These are phyloP conservation scores for Neurospora crassa DNA, from an alignment of 2,329 filamentous ascomycete genomes.

Conservation along the genomic window DNA sequence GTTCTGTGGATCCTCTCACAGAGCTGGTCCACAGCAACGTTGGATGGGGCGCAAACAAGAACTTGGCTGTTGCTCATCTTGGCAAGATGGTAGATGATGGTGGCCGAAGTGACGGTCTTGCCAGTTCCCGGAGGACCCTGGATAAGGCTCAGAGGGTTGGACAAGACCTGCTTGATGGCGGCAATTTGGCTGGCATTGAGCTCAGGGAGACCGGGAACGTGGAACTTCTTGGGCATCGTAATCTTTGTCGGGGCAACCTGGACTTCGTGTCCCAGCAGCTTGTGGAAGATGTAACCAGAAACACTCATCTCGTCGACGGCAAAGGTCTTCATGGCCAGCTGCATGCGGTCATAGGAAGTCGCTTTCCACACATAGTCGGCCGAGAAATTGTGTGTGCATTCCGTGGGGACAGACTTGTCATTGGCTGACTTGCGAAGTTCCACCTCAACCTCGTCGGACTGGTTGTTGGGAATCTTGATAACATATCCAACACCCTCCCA, in stretches of 20 bases:
- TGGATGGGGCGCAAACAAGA: conserved; percentile 91
- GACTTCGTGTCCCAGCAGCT: conserved; percentile 89
- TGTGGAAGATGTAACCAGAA: conserved; percentile 97
- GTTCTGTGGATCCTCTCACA: conserved; percentile 95
- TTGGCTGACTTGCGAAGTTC: conserved; percentile 91
- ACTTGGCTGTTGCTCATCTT: conserved; percentile 94
- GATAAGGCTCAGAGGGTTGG: conserved; percentile 89
- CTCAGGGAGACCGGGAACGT: conserved; percentile 85
- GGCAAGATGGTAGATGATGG: conserved; percentile 94
- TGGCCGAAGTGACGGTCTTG: conserved; percentile 97
- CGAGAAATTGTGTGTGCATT: conserved; percentile 95
- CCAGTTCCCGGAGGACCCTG: conserved; percentile 95
- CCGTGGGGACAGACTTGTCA: conserved; percentile 90
- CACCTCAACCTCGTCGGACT: conserved; percentile 93
- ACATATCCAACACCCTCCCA: conserved; percentile 99
- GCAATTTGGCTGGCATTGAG: conserved; percentile 93
- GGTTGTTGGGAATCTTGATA: conserved; percentile 98
- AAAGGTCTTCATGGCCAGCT: conserved; percentile 98
- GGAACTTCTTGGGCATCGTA: conserved; percentile 92
- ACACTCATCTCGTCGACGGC: conserved; percentile 97
- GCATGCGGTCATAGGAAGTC: conserved; percentile 98
- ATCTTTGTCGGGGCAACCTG: conserved; percentile 93
- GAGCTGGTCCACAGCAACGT: conserved; percentile 95
- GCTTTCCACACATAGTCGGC: conserved; percentile 99
- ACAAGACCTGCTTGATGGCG: conserved; percentile 89